These are phyloP conservation scores for Citrus medica DNA, from an alignment of 345 rosid species.

Conservation along the genomic window DNA sequence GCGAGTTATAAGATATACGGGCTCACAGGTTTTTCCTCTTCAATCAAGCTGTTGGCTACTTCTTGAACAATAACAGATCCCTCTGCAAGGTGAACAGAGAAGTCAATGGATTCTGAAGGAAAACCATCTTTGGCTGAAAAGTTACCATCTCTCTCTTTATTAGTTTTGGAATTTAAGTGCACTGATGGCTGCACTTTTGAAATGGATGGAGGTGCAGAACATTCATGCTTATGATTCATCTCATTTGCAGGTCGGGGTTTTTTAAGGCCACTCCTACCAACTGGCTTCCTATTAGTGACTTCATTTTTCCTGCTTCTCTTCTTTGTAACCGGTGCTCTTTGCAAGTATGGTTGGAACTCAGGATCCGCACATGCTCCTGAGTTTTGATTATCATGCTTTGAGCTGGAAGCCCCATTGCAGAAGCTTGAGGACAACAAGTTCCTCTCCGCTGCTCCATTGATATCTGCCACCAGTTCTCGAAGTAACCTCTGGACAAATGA, in stretches of 20 bases:
- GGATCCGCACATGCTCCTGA: constrained; percentile 25
- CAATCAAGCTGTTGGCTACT: constrained; percentile 14
- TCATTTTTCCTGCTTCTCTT: constrained; percentile 55
- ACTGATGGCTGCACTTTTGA: constrained; percentile 17
- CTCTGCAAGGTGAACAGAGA: constrained; percentile 6
- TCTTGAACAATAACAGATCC: constrained; percentile 15
- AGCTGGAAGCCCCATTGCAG: constrained; percentile 32
- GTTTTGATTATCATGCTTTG: constrained; percentile 21
- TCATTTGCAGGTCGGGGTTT: constrained; percentile 34
- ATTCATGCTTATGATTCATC: constrained; percentile 17
- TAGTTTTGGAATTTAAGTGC: constrained; percentile 15
- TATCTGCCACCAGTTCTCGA: constrained; percentile 68
- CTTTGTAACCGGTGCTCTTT: constrained; percentile 37
- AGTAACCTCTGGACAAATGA: constrained; percentile 79
- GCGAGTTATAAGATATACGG: neutral
- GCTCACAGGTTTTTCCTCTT: constrained; percentile 35
- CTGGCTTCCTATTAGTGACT: constrained; percentile 21
- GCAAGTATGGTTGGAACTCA: constrained; percentile 37
- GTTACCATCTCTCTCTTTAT: constrained; percentile 10
- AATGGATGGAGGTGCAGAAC: constrained; percentile 17
- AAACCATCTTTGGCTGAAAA: constrained; percentile 21
- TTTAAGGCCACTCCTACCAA: constrained; percentile 27
- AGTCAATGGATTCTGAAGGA: constrained; percentile 11
- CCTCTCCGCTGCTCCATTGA: constrained; percentile 46
- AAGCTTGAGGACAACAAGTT: constrained; percentile 38